phyloP scores from a whole-genome alignment of 345 rosid genomes.

The Limnanthes douglasii region DNA sequence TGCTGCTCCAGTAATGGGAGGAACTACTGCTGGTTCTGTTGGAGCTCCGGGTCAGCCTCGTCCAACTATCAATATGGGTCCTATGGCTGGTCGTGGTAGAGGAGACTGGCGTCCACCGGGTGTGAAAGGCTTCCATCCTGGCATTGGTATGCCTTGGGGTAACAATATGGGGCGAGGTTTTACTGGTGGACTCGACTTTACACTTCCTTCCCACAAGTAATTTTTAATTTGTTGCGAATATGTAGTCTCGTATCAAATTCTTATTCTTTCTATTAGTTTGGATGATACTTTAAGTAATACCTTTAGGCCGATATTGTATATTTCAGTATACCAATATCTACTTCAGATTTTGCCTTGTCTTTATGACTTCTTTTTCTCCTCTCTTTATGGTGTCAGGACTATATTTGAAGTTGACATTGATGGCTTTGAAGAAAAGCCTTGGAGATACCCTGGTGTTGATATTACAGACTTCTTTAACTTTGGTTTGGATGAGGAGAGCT shows the following conservation, averaged over 20 bases:
- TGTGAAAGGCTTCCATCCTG: conserved; percentile 55
- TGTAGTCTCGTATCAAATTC: too few species aligned
- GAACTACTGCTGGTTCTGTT: conserved; percentile 27
- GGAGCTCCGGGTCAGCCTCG: conserved; percentile 67
- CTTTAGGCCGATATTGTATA: too few species aligned
- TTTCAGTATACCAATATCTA: too few species aligned
- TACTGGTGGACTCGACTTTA: conserved; percentile 75
- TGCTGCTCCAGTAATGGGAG: conserved; percentile 70
- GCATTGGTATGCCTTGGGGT: conserved; percentile 56
- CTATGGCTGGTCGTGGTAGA: conserved; percentile 77
- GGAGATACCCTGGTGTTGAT: conserved; percentile 81
- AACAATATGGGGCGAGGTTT: conserved; percentile 53
- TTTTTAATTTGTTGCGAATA: conserved; percentile 7
- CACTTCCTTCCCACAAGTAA: conserved; percentile 99
- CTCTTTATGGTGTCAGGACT: conserved; percentile 51
- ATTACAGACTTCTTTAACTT: conserved; percentile 84
- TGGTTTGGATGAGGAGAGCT: conserved; percentile 88
- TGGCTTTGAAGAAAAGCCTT: conserved; percentile 92
- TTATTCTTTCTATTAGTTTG: too few species aligned
- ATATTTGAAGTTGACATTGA: conserved; percentile 93
- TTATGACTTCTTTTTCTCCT: too few species aligned
- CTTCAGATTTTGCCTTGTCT: too few species aligned
- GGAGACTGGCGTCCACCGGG: conserved; percentile 90
- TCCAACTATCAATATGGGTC: conserved; percentile 46
- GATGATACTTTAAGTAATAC: too few species aligned